Percentiles rank a stretch among this genome's conserved stretches.
Evolutionary conservation across 176 grass and related monocot species (phyloP).

Genomic region (Raddia distichophylla): DNA sequence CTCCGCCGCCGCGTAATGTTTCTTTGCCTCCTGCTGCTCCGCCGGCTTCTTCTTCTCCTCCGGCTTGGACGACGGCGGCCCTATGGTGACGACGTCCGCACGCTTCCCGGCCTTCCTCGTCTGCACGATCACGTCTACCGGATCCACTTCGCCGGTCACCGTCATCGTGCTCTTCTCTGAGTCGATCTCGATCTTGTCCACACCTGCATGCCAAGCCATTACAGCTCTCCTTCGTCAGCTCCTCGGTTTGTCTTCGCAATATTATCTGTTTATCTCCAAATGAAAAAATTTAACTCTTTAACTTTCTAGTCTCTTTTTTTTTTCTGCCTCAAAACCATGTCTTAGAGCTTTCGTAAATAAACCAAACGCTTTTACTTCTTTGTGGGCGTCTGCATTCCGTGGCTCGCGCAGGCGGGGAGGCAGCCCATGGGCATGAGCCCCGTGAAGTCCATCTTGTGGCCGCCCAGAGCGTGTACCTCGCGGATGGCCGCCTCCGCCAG

Average conservation of each 20-base stretch:
- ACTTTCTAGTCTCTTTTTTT: no score
- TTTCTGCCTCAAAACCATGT: no score
- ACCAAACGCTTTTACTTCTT: no score
- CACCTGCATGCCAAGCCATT: slow-evolving; percentile 30
- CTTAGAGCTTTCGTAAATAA: no score
- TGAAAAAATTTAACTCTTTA: no score
- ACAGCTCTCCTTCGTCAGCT: no score
- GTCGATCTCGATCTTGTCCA: slow-evolving; percentile 81
- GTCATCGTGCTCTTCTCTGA: slow-evolving; percentile 63
- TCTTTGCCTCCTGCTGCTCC: slow-evolving; percentile 23
- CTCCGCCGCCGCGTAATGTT: background rate
- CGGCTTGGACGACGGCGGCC: slow-evolving; percentile 58
- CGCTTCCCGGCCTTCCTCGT: slow-evolving; percentile 62
- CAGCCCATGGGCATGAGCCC: slow-evolving; percentile 54
- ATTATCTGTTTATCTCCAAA: no score
- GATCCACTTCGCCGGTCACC: slow-evolving; percentile 67
- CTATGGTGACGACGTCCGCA: slow-evolving; percentile 54
- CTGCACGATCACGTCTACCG: slow-evolving; percentile 61
- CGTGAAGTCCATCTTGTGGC: slow-evolving; percentile 62
- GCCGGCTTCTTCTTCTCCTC: slow-evolving; percentile 33
- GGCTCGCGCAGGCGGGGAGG: slow-evolving; percentile 52
- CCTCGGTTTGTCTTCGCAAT: no score
- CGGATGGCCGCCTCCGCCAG: slow-evolving; percentile 49
- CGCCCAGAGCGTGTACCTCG: slow-evolving; percentile 43
- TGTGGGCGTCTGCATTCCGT: no score